A percentile compares a stretch with the other conserved stretches of the same genome.
Conservation (phyloP, 2,329 filamentous ascomycete species). For the Akanthomyces dipterigenus region DNA sequence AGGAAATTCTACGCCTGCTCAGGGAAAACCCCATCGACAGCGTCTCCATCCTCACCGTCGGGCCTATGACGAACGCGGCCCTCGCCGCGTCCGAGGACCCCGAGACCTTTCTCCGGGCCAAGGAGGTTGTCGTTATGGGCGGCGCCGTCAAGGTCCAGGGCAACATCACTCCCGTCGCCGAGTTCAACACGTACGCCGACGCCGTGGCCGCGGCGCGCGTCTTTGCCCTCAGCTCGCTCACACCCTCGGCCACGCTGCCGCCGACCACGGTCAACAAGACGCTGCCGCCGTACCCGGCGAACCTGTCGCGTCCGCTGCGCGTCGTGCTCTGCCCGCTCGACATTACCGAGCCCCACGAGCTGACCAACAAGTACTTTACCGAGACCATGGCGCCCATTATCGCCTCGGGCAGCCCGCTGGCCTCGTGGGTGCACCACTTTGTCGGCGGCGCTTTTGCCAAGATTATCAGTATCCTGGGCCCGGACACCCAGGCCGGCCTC, state of each 20-base stretch:
- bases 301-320: constrained; percentile 56
- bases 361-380: constrained; percentile 55
- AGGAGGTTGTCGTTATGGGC: constrained; percentile 94
- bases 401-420: constrained; percentile 62
- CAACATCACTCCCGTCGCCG: constrained; percentile 78
- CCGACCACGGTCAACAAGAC: constrained; percentile 46
- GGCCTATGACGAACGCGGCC: constrained; percentile 89
- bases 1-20: constrained; percentile 84
- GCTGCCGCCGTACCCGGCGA: constrained; percentile 56
- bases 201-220: constrained; percentile 68
- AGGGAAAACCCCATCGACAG: constrained; percentile 74
- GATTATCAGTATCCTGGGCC: constrained; percentile 55
- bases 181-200: constrained; percentile 96
- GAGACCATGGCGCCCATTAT: constrained; percentile 48
- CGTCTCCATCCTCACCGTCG: constrained; percentile 83
- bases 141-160: constrained; percentile 73
- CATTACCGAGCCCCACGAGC: constrained; percentile 64
- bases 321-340: constrained; percentile 70
- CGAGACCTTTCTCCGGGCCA: constrained; percentile 79
- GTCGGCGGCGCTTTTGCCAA: constrained; percentile 64
- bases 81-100: constrained; percentile 82
- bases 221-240: constrained; percentile 68
- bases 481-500: constrained; percentile 51
- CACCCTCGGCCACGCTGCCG: constrained; percentile 75
- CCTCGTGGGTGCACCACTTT: constrained; percentile 66